Base-by-base conservation (phyloP, 1,284 basidiomycete genomes). In the Cutaneotrichosporon cutaneum region DNA sequence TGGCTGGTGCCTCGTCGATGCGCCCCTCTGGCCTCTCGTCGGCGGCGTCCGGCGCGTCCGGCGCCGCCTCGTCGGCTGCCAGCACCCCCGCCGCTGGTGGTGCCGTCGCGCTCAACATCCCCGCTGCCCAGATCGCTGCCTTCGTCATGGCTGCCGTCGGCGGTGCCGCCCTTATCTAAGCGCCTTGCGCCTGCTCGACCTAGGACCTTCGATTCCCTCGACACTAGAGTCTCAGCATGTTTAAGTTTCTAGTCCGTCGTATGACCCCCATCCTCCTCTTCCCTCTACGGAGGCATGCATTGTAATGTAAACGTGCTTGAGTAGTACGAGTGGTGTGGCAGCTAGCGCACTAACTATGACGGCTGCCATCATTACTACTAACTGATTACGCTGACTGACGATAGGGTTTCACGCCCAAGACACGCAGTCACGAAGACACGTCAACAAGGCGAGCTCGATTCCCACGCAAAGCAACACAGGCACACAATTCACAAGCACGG, bases 161-260 rank as follows among this genome's bases (percentile, higher is more conserved):
- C 26, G 55, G 55, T 56, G 55, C 55, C 45, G 55, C 44, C 21
- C 55, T 56, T 18, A 13, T 56, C 55, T 56, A 56, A 56, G 55
- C 35, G 51, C 50, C n/a, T 35, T 36, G 32, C 27, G 9, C n/a
- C n/a, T 53, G 51, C 33, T 36, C 21, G 32, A 36, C 51, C n/a
- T 48, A 24, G 22, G 14, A 26, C 24, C 35, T 27, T 48, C 10
- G 47, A 27, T 18, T 27, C 51, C 10, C 51, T 16, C 27, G 33
- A 33, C 33, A 36, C 21, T 39, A 48, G 45, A 48, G 45, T 27
- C 24, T 48, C 13, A 5, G 45, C 51, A 21, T 51, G 26, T 54
- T 24, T 39, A 54, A 54, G 52, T 54, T 54, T 39, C 35, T 54
- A 54, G 52, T 35, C 52, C 35, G 24, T 33, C 22, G 33, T 21